phyloP scores from a whole-genome alignment of 2,329 filamentous ascomycete genomes.

The Colletotrichum tanaceti region DNA sequence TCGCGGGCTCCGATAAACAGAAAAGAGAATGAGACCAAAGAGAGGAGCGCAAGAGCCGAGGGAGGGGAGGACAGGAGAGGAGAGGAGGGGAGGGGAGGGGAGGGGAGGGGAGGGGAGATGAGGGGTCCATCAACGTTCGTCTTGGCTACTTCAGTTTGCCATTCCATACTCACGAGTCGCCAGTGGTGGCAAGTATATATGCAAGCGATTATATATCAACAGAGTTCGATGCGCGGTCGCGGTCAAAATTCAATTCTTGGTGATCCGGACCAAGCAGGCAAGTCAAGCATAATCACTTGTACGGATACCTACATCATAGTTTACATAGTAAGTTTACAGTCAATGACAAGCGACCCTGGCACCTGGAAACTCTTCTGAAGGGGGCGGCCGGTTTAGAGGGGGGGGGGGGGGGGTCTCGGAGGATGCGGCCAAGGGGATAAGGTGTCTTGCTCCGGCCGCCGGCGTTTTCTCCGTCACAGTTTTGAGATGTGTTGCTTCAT shows the following conservation, averaged over 20 bases:
- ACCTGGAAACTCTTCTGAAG: neutral
- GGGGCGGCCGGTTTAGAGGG: conserved; percentile 5
- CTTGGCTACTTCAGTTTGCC: neutral
- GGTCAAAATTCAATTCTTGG: neutral
- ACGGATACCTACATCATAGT: too few species aligned
- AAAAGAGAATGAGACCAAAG: conserved; percentile 8
- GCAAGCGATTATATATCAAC: neutral
- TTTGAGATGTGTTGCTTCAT: conserved; percentile 16
- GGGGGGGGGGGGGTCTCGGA: conserved; percentile 31
- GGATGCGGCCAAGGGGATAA: conserved; percentile 23
- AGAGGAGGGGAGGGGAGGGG: too few species aligned
- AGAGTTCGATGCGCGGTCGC: neutral
- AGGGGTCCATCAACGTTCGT: neutral
- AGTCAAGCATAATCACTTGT: neutral
- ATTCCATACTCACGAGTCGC: too few species aligned
- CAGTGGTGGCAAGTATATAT: neutral
- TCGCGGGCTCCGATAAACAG: conserved; percentile 15
- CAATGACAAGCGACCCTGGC: neutral
- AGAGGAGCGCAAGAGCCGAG: too few species aligned
- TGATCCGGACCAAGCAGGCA: neutral
- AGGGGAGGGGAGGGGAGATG: too few species aligned
- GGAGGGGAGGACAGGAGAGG: too few species aligned
- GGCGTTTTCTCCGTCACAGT: conserved; percentile 16
- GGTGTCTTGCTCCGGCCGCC: conserved; percentile 16
- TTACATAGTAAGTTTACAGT: too few species aligned